Evolutionary conservation across 495 filamentous ascomycete genomes (phyloP), one percentile per base, ranked within the genome.

Genomic region (Penicillium dipodomyicola): DNA sequence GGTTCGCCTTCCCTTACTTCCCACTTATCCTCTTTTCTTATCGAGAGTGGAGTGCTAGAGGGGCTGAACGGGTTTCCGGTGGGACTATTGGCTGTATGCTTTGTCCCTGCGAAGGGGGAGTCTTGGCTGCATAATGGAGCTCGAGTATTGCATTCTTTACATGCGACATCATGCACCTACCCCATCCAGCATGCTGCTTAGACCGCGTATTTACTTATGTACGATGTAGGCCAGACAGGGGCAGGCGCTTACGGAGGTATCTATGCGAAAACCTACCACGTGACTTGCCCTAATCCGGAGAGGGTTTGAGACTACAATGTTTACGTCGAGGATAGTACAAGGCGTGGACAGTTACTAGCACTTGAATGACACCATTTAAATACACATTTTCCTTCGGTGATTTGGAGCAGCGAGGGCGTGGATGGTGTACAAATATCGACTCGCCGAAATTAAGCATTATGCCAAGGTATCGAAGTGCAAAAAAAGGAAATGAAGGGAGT

Each of bases 241-340:
- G 35, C n/a, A 39, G 35, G n/a, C n/a, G n/a, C n/a, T 0, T 39
- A 17, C n/a, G 35, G 14, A 37, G 15, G 35, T 15, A 47, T 17
- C 15, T 22, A 29, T 46, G 23, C 14, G 20, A 33, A n/a, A 23
- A 7, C 19, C 15, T 5, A 10, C 19, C 56, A 58, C 56, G 56
- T 58, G 56, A 53, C 49, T 44, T 35, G 56, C 49, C 49, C 41
- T 58, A 58, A 45, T 22, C 22, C 8, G 20, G 32, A 37, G 14
- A 14, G 32, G 33, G 6, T 15, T 15, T n/a, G 5, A 15, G 14
- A n/a, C 4, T 37, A 37, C 5, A 8, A 17, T 17, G n/a, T 39
- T 1, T 9, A 37, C 33, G 15, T 14, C n/a, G 6, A 9, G 15
- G 35, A 37, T 37, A n/a, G 15, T 37, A 15, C 4, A 8, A 8